Conservation (phyloP, 2,329 filamentous ascomycete genomes). For the Cryphonectria radicalis region DNA sequence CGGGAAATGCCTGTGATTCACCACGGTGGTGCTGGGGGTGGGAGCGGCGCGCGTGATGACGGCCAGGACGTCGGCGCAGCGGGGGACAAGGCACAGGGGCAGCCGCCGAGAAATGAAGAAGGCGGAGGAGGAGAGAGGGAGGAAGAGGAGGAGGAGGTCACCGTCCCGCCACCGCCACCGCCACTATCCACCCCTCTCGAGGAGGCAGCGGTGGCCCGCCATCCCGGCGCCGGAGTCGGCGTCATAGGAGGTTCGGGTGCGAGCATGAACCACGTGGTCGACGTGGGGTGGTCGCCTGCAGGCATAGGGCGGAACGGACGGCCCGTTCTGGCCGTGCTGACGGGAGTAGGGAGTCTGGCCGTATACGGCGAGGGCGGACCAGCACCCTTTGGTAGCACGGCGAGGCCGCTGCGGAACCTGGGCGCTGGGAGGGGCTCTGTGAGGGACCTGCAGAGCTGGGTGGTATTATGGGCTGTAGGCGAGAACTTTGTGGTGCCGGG, state of each 20-base stretch:
- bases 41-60: not conserved
- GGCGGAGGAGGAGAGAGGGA: conserved; percentile 28
- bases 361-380: conserved; percentile 55
- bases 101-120: not conserved
- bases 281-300: conserved; percentile 61
- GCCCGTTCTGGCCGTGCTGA: conserved; percentile 55
- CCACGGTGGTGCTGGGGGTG: not conserved
- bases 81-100: conserved; percentile 37
- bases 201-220: conserved; percentile 33
- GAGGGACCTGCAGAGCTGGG: conserved; percentile 50
- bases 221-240: conserved; percentile 51
- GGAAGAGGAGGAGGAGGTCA: conserved; percentile 38
- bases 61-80: conserved; percentile 47
- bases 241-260: conserved; percentile 52
- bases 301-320: conserved; percentile 59
- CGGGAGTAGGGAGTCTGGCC: conserved; percentile 53
- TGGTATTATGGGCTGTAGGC: conserved; percentile 60
- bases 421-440: conserved; percentile 38
- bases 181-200: not conserved
- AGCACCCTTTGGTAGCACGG: conserved; percentile 43
- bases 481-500: conserved; percentile 55
- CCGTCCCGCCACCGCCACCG: conserved; percentile 29
- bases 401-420: conserved; percentile 41
- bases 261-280: conserved; percentile 59
- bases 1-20: conserved; percentile 32